Evolutionary conservation across 139 green algal genomes (phyloP), one percentile per base, ranked within the genome.

Genomic region (Chlamydomonas schloesseri): DNA sequence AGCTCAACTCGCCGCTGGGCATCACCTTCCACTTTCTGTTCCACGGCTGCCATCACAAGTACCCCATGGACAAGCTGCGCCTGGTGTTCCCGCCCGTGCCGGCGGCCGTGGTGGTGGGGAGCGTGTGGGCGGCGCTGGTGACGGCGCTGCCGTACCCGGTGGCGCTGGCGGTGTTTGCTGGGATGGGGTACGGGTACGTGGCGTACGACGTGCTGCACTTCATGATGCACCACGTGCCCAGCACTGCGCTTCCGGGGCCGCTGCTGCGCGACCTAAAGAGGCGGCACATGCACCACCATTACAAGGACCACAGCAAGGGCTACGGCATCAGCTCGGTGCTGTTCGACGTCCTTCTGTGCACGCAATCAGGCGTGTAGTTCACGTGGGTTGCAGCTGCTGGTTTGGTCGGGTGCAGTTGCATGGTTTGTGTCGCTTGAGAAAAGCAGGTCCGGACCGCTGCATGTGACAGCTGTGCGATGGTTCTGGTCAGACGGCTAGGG

Each of bases 11-110:
- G 55, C 94, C 92, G 47, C 89, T 87, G 75, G 88, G 79, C 81
- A 98, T 98, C 88, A 96, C 93, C 2, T 67, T 97, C 0, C 97
- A 99, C 87, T 99, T 99, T 82, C 83, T 98, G 0, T 95, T 99
- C 65, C 97, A 99, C 69, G 97, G 97, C 47, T 97, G 93, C 87
- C 97, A 99, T 86, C 97, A 99, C 94, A 99, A 99, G 92, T 98
- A 93, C 81, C 97, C 97, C 9, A 90, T 92, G 73, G 97, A 99
- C 84, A 71, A 73, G n/a, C 69, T 94, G 46, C 89, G 97, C 4
- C 92, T 99, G 10, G 97, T 99, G 0, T 98, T 99, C 74, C 97
- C 97, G n/a, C 97, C 96, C 4, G 67, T 96, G 17, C 93, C 96
- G 0, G 94, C 94, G 9, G 73, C 73, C 1, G 47, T 71, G 3